phyloP scores from a whole-genome alignment of 148 eudicot species.

The Camellia lanceoleosa region DNA sequence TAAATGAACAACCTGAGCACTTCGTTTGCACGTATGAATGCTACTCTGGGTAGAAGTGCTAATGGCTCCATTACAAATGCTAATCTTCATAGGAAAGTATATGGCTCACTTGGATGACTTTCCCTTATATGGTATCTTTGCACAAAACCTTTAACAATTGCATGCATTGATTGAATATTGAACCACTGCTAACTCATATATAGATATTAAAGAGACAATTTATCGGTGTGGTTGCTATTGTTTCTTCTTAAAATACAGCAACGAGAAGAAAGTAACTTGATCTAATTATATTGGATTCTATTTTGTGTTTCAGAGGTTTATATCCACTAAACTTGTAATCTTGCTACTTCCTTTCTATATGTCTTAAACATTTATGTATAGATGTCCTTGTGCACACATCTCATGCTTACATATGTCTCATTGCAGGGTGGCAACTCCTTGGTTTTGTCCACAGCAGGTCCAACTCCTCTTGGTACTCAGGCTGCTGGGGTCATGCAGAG shows the following conservation, averaged over 20 bases:
- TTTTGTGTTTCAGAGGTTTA: background rate
- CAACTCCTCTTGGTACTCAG: slow-evolving; percentile 56
- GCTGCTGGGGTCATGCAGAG: slow-evolving; percentile 64
- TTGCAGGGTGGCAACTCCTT: slow-evolving; percentile 66
- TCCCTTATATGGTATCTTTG: too few relatives aligned
- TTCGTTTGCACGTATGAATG: too few relatives aligned
- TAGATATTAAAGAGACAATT: too few relatives aligned
- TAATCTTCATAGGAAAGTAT: too few relatives aligned
- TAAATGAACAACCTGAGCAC: too few relatives aligned
- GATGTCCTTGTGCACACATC: background rate
- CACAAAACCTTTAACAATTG: too few relatives aligned
- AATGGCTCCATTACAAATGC: too few relatives aligned
- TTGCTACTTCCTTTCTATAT: background rate
- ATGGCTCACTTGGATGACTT: too few relatives aligned
- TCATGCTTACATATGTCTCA: slow-evolving; percentile 13
- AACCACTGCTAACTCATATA: too few relatives aligned
- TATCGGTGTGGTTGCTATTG: background rate
- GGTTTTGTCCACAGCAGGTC: slow-evolving; percentile 48
- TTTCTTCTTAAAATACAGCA: background rate
- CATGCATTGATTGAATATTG: too few relatives aligned
- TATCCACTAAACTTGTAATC: background rate
- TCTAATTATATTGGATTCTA: background rate
- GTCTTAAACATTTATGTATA: background rate
- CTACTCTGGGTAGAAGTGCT: too few relatives aligned
- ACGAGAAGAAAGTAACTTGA: background rate